Base-by-base conservation (phyloP, 495 filamentous ascomycete species). In the Oidiodendron maius region DNA sequence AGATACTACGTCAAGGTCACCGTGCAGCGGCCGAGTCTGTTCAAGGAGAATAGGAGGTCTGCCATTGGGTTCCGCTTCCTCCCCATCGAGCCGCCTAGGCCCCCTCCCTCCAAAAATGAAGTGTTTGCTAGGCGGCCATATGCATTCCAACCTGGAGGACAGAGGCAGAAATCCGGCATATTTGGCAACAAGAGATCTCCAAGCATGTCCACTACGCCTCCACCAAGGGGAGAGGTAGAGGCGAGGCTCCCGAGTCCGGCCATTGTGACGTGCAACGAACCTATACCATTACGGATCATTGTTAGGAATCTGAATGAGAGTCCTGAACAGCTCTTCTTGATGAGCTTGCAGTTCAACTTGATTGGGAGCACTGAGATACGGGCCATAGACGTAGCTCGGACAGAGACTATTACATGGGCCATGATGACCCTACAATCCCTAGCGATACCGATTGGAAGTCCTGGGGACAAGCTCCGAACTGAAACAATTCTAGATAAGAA, bases 1-100 rank as follows among this genome's bases (percentile, higher is more conserved):
- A 78, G 80, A 55, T 98, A 98, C 61, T 98, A 86, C 53, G 73
- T 96, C 51, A 98, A 98, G 61, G 89, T 82, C 8, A 98, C 93
- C 0, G 80, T 97, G 2, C 81, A 87, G 49, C 74, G 90, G 17
- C 87, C 87, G 0, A 78, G 85, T 15, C 76, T 95, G 52, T 91
- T 88, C 64, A 86, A 88, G 61, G 87, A 94, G 64, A 96, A 95
- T 58, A 84, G 87, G 63, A 71, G 89, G 20, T 69, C 70, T 46
- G 62, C 72, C 40, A 52, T 67, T 48, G 74, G 74, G 18, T 69
- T 98, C 59, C 89, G 86, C 35, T 95, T 98, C 62, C 73, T 95
- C 10, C 93, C 93, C 4, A 90, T 97, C 59, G 93, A 98, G 59
- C 89, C 89, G 2, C 90, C 90, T 8, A 73, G 89, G 40, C 82